A percentile compares a stretch with the other conserved stretches of the same genome.
These are phyloP conservation scores for Dothidotthia symphoricarpi DNA, from an alignment of 2,329 filamentous ascomycete species.

Conservation along the genomic window DNA sequence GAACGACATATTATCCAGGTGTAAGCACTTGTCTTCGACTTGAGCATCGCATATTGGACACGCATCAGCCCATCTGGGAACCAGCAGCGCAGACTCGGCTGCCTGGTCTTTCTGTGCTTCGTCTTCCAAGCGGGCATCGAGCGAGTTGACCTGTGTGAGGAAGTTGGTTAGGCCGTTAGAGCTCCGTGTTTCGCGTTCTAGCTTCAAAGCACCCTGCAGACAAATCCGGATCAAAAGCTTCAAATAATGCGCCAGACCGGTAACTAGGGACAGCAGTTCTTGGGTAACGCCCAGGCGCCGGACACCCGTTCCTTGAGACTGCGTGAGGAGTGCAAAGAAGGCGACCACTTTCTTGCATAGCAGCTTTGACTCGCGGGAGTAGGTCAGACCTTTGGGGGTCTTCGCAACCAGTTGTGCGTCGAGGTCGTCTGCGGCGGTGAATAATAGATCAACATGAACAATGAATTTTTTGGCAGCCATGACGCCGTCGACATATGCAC, in stretches of 20 bases:
- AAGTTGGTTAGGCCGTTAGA: constrained; percentile 78
- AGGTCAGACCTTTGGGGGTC: constrained; percentile 80
- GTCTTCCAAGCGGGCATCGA: constrained; percentile 57
- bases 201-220: constrained; percentile 84
- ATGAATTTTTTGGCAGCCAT: constrained; percentile 96
- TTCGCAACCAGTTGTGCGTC: constrained; percentile 68
- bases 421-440: constrained; percentile 81
- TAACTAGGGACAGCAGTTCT: constrained; percentile 95
- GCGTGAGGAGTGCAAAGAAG: constrained; percentile 92
- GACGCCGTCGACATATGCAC: constrained; percentile 91
- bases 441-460: constrained; percentile 89
- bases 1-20: constrained; percentile 73
- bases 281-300: constrained; percentile 94
- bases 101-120: constrained; percentile 42
- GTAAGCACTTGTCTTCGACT: constrained; percentile 90
- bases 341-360: constrained; percentile 99
- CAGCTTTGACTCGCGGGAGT: constrained; percentile 93
- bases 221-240: constrained; percentile 97
- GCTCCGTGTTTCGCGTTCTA: constrained; percentile 78
- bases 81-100: constrained; percentile 44
- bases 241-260: constrained; percentile 92
- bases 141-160: constrained; percentile 75
- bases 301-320: constrained; percentile 87
- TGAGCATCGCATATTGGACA: constrained; percentile 79
- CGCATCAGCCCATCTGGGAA: constrained; percentile 62